phyloP scores from a whole-genome alignment of 805 yeast genomes.

The Metschnikowia noctiluminum region DNA sequence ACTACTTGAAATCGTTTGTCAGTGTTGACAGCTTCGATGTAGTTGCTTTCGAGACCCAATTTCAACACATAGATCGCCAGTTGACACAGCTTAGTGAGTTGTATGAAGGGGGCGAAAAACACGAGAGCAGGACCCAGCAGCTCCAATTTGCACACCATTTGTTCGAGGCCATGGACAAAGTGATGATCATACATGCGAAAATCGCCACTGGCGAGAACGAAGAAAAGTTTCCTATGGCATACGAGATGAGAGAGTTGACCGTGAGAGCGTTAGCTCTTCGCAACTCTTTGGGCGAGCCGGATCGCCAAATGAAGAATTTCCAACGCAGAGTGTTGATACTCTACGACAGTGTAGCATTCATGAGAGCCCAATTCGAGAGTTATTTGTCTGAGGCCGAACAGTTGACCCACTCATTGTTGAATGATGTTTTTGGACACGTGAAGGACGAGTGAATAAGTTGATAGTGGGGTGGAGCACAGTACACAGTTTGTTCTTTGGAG shows the following conservation, averaged over 20 bases:
- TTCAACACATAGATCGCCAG: neutral
- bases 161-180: slow-evolving; percentile 6
- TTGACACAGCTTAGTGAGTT: neutral
- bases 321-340: neutral
- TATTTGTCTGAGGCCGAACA: slow-evolving; percentile 1
- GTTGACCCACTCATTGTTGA: neutral
- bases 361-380: slow-evolving; percentile 2
- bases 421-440: neutral
- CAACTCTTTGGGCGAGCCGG: slow-evolving; percentile 3
- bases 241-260: slow-evolving; percentile 1
- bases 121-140: neutral
- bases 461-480: too few relatives aligned
- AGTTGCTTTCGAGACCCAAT: neutral
- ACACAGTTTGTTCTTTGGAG: too few relatives aligned
- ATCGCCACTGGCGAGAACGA: neutral
- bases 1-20: neutral
- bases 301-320: neutral
- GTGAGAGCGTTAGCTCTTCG: slow-evolving; percentile 1
- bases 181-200: neutral
- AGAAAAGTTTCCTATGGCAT: neutral
- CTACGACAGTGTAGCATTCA: neutral
- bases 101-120: neutral
- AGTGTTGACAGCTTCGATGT: neutral
- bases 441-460: neutral
- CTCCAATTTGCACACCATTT: neutral